A percentile compares a stretch with the other conserved stretches of the same genome.
phyloP scores from a whole-genome alignment of 257 asterid genomes.

The Solanum chiquidenum region DNA sequence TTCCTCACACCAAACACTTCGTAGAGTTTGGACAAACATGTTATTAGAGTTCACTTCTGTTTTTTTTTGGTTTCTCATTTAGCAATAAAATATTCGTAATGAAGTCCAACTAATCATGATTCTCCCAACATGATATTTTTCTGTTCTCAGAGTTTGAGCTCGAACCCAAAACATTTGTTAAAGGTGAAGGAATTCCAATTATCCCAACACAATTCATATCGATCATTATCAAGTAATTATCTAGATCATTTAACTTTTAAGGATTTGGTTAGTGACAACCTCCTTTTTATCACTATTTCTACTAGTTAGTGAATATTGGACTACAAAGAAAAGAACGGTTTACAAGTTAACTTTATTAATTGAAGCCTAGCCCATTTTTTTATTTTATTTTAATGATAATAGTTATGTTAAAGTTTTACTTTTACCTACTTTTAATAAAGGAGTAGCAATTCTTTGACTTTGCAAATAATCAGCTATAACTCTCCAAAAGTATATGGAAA shows the following conservation, averaged over 20 bases:
- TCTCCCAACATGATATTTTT: neutral
- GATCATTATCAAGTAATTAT: neutral
- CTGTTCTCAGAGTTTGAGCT: neutral
- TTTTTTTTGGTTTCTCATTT: no score
- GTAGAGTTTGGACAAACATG: no score
- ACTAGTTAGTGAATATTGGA: neutral
- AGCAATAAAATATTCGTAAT: no score
- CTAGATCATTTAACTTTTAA: neutral
- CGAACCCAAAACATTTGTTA: neutral
- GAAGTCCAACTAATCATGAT: neutral
- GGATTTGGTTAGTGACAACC: neutral
- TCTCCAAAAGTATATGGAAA: neutral
- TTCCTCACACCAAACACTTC: no score
- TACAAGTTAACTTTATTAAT: neutral
- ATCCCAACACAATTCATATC: accelerated
- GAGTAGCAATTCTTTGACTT: neutral
- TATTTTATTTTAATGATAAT: neutral
- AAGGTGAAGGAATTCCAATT: neutral
- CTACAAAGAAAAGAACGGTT: neutral
- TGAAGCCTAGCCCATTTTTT: neutral
- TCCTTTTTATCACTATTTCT: neutral
- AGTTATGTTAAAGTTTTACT: neutral
- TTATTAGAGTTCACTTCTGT: neutral
- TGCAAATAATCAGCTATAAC: neutral
- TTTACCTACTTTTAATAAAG: neutral